Evolutionary conservation across 1,284 basidiomycete genomes (phyloP), one percentile per base, ranked within the genome.

Genomic region (Coriolopsis trogii): DNA sequence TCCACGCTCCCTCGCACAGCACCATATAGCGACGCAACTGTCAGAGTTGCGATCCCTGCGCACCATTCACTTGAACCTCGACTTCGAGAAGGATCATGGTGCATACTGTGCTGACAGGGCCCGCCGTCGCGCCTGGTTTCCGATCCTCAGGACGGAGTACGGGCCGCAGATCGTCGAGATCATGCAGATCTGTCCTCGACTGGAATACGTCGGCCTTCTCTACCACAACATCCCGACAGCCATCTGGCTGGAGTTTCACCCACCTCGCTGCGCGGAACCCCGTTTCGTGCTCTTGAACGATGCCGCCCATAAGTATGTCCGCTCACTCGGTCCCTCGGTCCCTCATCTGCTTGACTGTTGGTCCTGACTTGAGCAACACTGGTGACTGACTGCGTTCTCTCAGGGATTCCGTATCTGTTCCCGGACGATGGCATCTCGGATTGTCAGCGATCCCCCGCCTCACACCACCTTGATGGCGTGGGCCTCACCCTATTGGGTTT

Each of bases 31-130:
- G 5, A 13, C 15, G 7, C 16, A 20, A 6, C 18, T 42, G 8
- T 6, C 16, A 16, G 23, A 10, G 6, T 6, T 29, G 8, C 25
- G 26, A 10, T 31, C 41, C 15, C 40, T 51, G 30, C 20, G 50
- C 30, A 16, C 39, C 25, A 26, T 51, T 26, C 20, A 46, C 31
- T 40, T 51, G 25, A 31, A 41, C 30, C 39, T 49, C 25, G 31
- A 49, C 24, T 41, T 36, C 24, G 31, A 15, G 16, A 31, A 41
- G 39, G 46, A 41, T n/a, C 46, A 40, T 20, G 29, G 30, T 9
- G 15, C 38, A 12, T 48, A 41, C 30, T 48, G 46, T 18, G n/a
- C 4, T 10, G 29, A 28, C 12, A 3, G 6, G 3, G 3, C 15
- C 7, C 13, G 6, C 7, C 44, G 25, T 20, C 8, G 18, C 4